These are phyloP conservation scores for Seiridium cupressi DNA, from an alignment of 2,329 filamentous ascomycete species.

Conservation along the genomic window DNA sequence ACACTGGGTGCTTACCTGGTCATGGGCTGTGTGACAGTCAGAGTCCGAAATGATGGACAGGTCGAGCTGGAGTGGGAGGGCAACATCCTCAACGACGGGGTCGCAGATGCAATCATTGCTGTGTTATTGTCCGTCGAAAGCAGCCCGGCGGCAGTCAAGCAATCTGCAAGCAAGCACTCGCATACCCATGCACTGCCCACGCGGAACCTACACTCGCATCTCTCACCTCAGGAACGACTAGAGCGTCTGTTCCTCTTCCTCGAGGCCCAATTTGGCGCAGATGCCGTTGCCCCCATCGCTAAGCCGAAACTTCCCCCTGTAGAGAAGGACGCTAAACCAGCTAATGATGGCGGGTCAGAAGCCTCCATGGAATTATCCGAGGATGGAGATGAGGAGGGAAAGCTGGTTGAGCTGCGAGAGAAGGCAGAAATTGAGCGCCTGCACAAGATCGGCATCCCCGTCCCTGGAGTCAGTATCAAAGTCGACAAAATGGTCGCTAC, in stretches of 20 bases:
- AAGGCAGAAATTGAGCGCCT: conserved; percentile 72
- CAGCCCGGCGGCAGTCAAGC: conserved; percentile 90
- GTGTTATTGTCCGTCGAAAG: conserved; percentile 90
- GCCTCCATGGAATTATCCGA: conserved; percentile 34
- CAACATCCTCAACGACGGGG: conserved; percentile 95
- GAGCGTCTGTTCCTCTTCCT: conserved; percentile 91
- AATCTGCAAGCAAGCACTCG: conserved; percentile 57
- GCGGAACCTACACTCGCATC: conserved; percentile 71
- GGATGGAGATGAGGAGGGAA: conserved; percentile 38
- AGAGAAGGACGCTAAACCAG: conserved; percentile 28
- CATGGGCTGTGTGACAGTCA: conserved; percentile 89
- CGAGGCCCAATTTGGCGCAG: conserved; percentile 89
- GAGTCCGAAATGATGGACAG: conserved; percentile 73
- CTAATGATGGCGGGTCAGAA: conserved; percentile 31
- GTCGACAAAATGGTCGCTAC: conserved; percentile 85
- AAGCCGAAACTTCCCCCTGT: conserved; percentile 53
- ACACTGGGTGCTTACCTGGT: conserved; percentile 62
- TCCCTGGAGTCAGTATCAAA: conserved; percentile 82
- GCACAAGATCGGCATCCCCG: conserved; percentile 81
- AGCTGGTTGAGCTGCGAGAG: conserved; percentile 51
- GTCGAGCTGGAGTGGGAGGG: conserved; percentile 96
- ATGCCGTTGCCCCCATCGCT: conserved; percentile 77
- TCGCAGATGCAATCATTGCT: conserved; percentile 95
- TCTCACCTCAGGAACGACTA: conserved; percentile 73
- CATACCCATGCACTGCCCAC: conserved; percentile 49